Evolutionary conservation across 2,329 filamentous ascomycete genomes (phyloP).

Genomic region (Calonectria crousiana): DNA sequence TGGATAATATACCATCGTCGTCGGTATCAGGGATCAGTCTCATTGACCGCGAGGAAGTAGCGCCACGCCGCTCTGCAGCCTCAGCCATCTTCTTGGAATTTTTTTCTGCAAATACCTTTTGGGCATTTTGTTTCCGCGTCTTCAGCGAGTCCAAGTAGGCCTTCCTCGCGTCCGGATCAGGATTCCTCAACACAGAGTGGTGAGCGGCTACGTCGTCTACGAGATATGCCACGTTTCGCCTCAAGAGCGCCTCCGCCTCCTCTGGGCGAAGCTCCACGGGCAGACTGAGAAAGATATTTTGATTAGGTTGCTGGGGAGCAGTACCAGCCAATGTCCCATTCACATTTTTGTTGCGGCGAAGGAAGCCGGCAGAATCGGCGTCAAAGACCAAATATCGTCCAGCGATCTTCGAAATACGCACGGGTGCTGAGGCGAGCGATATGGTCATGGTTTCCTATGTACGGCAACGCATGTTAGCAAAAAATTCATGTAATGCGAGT

Average conservation of each 20-base stretch:
- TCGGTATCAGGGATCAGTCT: constrained; percentile 21
- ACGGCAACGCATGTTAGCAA: constrained; percentile 34
- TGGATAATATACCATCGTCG: constrained; percentile 32
- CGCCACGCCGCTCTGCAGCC: constrained; percentile 38
- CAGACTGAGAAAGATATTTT: constrained; percentile 92
- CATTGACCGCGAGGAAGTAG: constrained; percentile 12
- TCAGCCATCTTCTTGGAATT: constrained; percentile 51
- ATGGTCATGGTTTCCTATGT: constrained; percentile 37
- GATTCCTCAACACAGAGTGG: constrained; percentile 69
- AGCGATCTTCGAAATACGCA: constrained; percentile 85
- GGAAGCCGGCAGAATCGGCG: constrained; percentile 79
- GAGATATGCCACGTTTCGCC: constrained; percentile 80
- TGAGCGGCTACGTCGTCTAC: constrained; percentile 85
- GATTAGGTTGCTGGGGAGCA: constrained; percentile 91
- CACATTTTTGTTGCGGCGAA: constrained; percentile 85
- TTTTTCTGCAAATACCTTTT: constrained; percentile 55
- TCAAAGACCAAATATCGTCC: constrained; percentile 92
- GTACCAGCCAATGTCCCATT: constrained; percentile 89
- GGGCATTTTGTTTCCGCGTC: constrained; percentile 56
- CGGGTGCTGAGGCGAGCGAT: constrained; percentile 52
- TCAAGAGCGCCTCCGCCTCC: constrained; percentile 85
- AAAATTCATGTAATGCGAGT: constrained; percentile 14
- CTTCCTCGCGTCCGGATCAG: constrained; percentile 68
- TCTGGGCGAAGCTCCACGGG: constrained; percentile 92
- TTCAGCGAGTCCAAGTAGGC: constrained; percentile 73